Base-by-base conservation (phyloP, 345 rosid species). In the Stellera chamaejasme region DNA sequence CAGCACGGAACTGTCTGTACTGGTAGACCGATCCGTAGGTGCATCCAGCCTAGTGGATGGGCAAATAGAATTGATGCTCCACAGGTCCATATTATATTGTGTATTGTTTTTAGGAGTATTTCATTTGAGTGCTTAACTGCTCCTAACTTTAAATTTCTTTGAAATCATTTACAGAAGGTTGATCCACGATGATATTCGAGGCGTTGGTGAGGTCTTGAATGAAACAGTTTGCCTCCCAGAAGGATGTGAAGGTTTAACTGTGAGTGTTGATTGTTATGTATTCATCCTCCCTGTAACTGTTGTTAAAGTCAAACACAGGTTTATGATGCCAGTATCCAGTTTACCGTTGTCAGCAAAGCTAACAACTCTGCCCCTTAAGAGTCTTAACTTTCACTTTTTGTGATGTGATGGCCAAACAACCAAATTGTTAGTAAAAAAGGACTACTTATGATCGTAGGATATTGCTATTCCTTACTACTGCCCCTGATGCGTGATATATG, bases 1-100 rank as follows among this genome's bases (percentile, higher is more conserved):
- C 54, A 77, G 62, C 48, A 68, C 72, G 36, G 95, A 88, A 69
- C 80, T 92, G 58, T 92, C 98, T 0, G 81, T 88, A 55, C 69
- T 88, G 76, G 96, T 88, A 67, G 98, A 92, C 58, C 90, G 98
- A 2, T 66, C 98, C 27, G 88, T 85, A 39, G 96, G 95, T 7
- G 98, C 88, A 53, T 72, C 96, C 52, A 91, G 98, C 72, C 66
- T 88, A 62, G 81, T 64, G 59, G 85, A 91, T 59, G 98, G 98
- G 42, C 87, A 91, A 69, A 52, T 91, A n/a, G 98, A 91, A 74
- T 70, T 91, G 69, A 88, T 88, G 94, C 90, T 91, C 52, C 96
- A 91, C 63, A 83, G 98, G 98, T 88, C 47, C 66, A 65, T 74
- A 43, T 41, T 11, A 56, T 49, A 36, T 48, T 58, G 5, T 3